A percentile compares a stretch with the other conserved stretches of the same genome.
Evolutionary conservation across 1,284 basidiomycete species (phyloP).

Genomic region (Taiwanofungus camphoratus): DNA sequence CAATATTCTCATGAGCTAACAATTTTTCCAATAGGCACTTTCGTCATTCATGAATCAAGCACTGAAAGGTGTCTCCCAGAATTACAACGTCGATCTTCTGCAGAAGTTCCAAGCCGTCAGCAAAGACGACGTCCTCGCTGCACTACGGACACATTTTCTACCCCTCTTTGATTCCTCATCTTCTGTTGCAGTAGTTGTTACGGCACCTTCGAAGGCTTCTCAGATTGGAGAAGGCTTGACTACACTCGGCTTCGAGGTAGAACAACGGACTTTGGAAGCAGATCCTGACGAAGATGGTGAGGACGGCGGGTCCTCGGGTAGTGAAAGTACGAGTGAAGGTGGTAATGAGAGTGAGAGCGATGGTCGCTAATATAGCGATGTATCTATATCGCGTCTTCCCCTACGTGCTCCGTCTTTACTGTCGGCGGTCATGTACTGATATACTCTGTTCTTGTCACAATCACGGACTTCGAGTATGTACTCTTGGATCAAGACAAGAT

Average conservation of each 20-base stretch:
- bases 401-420: too few species aligned
- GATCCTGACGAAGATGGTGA: constrained; percentile 37
- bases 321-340: constrained; percentile 18
- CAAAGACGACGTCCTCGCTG: constrained; percentile 67
- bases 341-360: constrained; percentile 25
- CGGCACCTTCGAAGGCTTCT: constrained; percentile 76
- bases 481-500: too few species aligned
- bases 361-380: constrained; percentile 17
- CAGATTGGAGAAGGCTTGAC: constrained; percentile 65
- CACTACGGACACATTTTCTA: constrained; percentile 74
- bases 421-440: too few species aligned
- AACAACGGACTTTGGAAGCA: constrained; percentile 66
- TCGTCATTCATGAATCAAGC: constrained; percentile 85
- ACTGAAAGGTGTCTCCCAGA: constrained; percentile 73
- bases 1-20: not conserved
- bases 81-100: constrained; percentile 70
- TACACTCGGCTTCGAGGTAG: constrained; percentile 73
- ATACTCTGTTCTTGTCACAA: too few species aligned
- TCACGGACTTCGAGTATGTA: too few species aligned
- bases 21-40: constrained; percentile 46
- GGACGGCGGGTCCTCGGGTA: constrained; percentile 15
- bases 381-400: too few species aligned
- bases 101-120: constrained; percentile 77
- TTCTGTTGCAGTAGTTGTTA: constrained; percentile 80
- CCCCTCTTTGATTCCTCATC: constrained; percentile 80